Evolutionary conservation across 768 basidiomycete genomes (phyloP).

Genomic region (Tulasnella sp.): DNA sequence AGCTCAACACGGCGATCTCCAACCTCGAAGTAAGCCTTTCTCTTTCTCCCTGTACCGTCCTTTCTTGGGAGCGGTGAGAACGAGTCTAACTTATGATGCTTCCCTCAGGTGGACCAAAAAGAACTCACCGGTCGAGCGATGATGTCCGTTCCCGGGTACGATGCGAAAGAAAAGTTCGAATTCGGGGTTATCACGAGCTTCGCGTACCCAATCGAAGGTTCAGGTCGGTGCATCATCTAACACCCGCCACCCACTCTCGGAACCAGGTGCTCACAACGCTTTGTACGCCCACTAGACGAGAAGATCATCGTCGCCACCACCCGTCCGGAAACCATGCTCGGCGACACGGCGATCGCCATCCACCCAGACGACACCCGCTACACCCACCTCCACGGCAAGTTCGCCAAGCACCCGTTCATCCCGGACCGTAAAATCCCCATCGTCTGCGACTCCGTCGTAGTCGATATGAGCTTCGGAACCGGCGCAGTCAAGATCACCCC

Average conservation of each 20-base stretch:
- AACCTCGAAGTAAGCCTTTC: slow-evolving; percentile 66
- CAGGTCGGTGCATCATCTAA: slow-evolving; percentile 37
- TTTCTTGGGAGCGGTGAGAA: not conserved
- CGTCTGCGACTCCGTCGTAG: slow-evolving; percentile 65
- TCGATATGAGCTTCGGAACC: slow-evolving; percentile 94
- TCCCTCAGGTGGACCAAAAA: slow-evolving; percentile 78
- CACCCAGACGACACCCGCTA: slow-evolving; percentile 90
- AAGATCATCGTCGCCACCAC: slow-evolving; percentile 91
- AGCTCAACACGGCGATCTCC: slow-evolving; percentile 92
- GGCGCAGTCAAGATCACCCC: slow-evolving; percentile 99
- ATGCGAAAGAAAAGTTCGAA: slow-evolving; percentile 88
- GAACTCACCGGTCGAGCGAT: slow-evolving; percentile 74
- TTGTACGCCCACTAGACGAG: slow-evolving; percentile 46
- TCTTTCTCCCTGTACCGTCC: not conserved
- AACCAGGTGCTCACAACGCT: not conserved
- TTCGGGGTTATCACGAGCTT: slow-evolving; percentile 97
- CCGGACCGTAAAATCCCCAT: slow-evolving; percentile 72
- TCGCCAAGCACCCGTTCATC: slow-evolving; percentile 79
- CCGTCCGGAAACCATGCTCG: slow-evolving; percentile 96
- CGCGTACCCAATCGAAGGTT: slow-evolving; percentile 80
- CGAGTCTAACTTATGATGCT: not conserved
- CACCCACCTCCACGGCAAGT: slow-evolving; percentile 93
- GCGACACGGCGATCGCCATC: slow-evolving; percentile 93
- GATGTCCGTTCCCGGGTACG: slow-evolving; percentile 88
- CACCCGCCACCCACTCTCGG: not conserved